phyloP scores from a whole-genome alignment of 148 eudicot genomes.

The Rhododendron ferrugineum region DNA sequence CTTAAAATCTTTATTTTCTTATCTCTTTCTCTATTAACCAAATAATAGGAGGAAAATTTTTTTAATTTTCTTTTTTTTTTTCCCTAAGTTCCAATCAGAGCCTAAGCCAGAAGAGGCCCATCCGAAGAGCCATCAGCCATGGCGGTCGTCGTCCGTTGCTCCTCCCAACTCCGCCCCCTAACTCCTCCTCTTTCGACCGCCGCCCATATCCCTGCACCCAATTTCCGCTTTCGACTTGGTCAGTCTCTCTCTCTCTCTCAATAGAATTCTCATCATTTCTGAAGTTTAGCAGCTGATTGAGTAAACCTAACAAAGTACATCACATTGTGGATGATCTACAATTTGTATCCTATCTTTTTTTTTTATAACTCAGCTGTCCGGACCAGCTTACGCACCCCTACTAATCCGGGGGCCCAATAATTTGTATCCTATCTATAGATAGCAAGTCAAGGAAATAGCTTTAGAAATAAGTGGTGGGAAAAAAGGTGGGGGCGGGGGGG shows the following conservation, averaged over 20 bases:
- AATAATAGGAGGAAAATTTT: too few species aligned
- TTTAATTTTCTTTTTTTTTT: too few species aligned
- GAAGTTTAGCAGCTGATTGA: background rate
- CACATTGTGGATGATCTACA: background rate
- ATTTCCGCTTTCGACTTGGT: background rate
- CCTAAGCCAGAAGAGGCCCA: too few species aligned
- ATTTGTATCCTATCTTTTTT: background rate
- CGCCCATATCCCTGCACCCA: background rate
- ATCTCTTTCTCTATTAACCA: too few species aligned
- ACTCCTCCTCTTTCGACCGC: background rate
- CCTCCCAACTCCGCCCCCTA: conserved; percentile 20
- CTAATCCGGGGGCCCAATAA: too few species aligned
- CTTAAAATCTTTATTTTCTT: too few species aligned
- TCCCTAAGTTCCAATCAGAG: too few species aligned
- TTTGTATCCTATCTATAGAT: background rate
- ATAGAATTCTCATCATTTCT: background rate
- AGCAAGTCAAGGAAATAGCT: background rate
- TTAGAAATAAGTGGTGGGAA: background rate
- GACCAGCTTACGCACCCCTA: too few species aligned
- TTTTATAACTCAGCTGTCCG: too few species aligned
- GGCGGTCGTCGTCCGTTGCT: conserved; percentile 30
- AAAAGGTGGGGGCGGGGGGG: too few species aligned
- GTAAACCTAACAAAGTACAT: background rate
- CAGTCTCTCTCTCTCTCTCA: background rate
- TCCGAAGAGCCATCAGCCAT: background rate